Percentiles rank a stretch among this genome's conserved stretches.
Evolutionary conservation across 2,329 filamentous ascomycete genomes (phyloP).

Genomic region (Colletotrichum musicola): DNA sequence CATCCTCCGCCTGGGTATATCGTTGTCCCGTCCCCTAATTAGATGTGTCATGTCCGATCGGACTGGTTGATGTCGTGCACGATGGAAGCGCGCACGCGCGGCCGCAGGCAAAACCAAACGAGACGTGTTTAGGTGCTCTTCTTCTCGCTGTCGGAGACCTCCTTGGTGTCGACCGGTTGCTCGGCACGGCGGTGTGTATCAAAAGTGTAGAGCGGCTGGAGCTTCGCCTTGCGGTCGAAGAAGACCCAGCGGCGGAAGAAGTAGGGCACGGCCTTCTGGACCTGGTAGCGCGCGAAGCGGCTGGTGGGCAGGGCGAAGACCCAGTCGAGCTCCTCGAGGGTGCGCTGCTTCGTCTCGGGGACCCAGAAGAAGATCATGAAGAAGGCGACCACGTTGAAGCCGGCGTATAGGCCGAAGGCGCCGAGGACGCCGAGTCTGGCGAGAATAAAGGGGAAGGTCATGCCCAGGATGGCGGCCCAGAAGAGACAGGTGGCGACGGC

Average conservation of each 20-base stretch:
- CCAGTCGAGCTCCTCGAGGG: conserved; percentile 60
- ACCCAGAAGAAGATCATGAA: conserved; percentile 69
- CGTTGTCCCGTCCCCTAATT: conserved; percentile 1
- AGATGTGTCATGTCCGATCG: background rate
- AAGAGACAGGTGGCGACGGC: conserved; percentile 75
- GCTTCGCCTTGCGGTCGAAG: conserved; percentile 46
- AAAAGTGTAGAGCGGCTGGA: conserved; percentile 59
- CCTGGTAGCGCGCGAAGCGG: conserved; percentile 50
- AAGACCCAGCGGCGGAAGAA: conserved; percentile 48
- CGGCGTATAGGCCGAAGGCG: conserved; percentile 67
- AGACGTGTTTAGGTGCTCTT: conserved; percentile 11
- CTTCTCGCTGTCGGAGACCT: conserved; percentile 35
- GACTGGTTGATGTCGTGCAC: no score
- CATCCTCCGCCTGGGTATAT: conserved; percentile 32
- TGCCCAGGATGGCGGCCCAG: conserved; percentile 71
- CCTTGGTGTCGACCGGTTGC: conserved; percentile 2
- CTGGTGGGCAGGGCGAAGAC: conserved; percentile 52
- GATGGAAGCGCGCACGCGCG: no score
- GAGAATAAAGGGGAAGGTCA: conserved; percentile 73
- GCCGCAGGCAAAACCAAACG: background rate
- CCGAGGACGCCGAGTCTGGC: conserved; percentile 51
- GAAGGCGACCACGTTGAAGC: conserved; percentile 67
- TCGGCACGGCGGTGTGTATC: conserved; percentile 40
- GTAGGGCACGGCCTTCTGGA: conserved; percentile 50
- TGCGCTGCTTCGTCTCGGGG: conserved; percentile 70